These are phyloP conservation scores for Neoboletus brunneissimus DNA, from an alignment of 768 basidiomycete species.

Conservation along the genomic window DNA sequence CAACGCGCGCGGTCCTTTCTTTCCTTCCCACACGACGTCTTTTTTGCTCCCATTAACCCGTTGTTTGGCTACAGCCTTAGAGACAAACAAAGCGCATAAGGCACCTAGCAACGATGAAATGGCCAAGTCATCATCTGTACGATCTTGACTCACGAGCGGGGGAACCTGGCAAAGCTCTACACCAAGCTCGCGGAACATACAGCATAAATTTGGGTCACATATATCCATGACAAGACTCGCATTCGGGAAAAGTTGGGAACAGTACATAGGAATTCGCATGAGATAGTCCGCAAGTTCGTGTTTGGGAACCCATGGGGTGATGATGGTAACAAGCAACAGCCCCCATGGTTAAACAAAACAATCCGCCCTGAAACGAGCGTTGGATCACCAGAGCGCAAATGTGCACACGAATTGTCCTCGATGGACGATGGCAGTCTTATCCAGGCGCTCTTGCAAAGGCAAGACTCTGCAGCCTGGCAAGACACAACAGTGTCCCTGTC, in stretches of 20 bases:
- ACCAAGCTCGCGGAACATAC: background rate
- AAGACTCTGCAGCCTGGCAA: conserved; percentile 24
- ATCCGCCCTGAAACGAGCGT: conserved; percentile 18
- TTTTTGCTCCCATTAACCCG: background rate
- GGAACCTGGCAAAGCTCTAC: background rate
- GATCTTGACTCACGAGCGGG: conserved; percentile 14
- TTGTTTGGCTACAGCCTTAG: conserved; percentile 16
- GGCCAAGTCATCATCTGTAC: conserved; percentile 9
- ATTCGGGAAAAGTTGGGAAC: conserved; percentile 10
- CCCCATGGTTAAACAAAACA: conserved; percentile 21
- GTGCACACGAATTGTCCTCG: conserved; percentile 26
- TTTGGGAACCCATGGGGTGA: conserved; percentile 3
- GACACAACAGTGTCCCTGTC: conserved; percentile 22
- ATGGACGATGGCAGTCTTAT: conserved; percentile 20
- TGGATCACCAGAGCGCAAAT: conserved; percentile 18
- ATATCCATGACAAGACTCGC: conserved; percentile 10
- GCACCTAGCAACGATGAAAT: background rate
- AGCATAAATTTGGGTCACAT: conserved; percentile 11
- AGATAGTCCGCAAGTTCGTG: conserved; percentile 28
- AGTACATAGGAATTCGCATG: conserved; percentile 27
- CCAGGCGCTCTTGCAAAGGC: conserved; percentile 19
- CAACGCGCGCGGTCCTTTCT: background rate
- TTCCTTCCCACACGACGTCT: background rate
- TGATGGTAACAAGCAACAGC: conserved; percentile 18
- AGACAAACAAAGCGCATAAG: conserved; percentile 11